These are phyloP conservation scores for Tausonia pullulans DNA, from an alignment of 1,284 basidiomycete species.

Conservation along the genomic window DNA sequence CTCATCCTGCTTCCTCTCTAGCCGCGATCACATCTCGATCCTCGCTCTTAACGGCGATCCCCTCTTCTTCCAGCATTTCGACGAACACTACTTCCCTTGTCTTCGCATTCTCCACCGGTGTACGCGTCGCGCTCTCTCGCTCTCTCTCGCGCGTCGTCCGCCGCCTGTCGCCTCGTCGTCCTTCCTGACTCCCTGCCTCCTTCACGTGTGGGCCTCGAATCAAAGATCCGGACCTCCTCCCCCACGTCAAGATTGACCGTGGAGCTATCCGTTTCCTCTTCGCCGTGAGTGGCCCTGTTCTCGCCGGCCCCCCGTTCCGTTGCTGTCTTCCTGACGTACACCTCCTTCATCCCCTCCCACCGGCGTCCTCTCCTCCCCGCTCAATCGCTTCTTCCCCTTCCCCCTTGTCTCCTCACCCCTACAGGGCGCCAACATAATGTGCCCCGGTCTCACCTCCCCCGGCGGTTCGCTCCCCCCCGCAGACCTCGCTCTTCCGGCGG, in stretches of 20 bases:
- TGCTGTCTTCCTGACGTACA: neutral
- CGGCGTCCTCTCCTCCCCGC: conserved; percentile 3
- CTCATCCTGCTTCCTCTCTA: conserved; percentile 28
- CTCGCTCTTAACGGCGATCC: conserved; percentile 78
- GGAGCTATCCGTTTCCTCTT: conserved; percentile 97
- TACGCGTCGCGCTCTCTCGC: conserved; percentile 29
- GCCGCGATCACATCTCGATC: conserved; percentile 91
- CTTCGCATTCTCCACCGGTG: conserved; percentile 83
- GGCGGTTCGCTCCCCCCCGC: conserved; percentile 78
- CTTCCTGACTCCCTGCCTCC: neutral
- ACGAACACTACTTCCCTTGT: conserved; percentile 83
- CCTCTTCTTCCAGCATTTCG: conserved; percentile 93
- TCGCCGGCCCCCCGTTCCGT: neutral
- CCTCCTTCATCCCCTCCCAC: neutral
- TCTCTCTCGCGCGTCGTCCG: neutral
- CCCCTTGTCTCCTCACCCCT: neutral
- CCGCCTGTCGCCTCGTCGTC: too few relatives aligned
- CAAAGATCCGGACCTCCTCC: conserved; percentile 78
- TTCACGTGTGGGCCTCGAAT: neutral
- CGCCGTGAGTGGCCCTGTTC: conserved; percentile 36
- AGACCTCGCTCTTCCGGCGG: conserved; percentile 54
- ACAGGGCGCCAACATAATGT: conserved; percentile 86
- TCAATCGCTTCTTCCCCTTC: neutral
- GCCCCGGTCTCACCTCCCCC: conserved; percentile 83
- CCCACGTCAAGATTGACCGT: conserved; percentile 80